Conservation (phyloP, 345 rosid species). For the Citrus sinensis region DNA sequence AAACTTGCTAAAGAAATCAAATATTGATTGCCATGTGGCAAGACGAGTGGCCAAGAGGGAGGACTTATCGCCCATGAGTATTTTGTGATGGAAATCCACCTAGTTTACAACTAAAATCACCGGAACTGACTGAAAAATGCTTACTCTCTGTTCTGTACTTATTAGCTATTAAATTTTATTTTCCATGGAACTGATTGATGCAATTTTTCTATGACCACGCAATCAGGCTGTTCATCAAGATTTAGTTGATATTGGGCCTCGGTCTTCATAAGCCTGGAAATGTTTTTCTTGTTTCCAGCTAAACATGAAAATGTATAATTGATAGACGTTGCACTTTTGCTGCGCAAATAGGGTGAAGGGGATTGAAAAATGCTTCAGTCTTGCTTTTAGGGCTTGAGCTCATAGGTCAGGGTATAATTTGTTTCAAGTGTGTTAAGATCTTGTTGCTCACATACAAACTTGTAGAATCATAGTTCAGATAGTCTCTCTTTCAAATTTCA, state of each 20-base stretch:
- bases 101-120: not conserved
- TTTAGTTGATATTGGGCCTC: not conserved
- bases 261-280: not conserved
- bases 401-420: not conserved
- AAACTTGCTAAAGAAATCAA: not conserved
- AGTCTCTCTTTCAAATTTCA: conserved; percentile 8
- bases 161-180: not conserved
- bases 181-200: not conserved
- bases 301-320: not conserved
- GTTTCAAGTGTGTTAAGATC: not conserved
- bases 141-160: not conserved
- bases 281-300: not conserved
- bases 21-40: not conserved
- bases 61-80: no score
- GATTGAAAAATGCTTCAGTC: not conserved
- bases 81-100: no score
- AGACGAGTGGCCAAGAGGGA: no score
- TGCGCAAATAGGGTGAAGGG: not conserved
- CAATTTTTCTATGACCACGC: not conserved
- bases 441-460: not conserved
- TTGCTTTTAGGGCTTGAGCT: conserved; percentile 9
- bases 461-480: not conserved
- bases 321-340: not conserved
- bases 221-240: not conserved
- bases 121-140: not conserved